Evolutionary conservation across 805 yeast species (phyloP), one percentile per base, ranked within the genome.

Genomic region (Zygotorulaspora florentina): DNA sequence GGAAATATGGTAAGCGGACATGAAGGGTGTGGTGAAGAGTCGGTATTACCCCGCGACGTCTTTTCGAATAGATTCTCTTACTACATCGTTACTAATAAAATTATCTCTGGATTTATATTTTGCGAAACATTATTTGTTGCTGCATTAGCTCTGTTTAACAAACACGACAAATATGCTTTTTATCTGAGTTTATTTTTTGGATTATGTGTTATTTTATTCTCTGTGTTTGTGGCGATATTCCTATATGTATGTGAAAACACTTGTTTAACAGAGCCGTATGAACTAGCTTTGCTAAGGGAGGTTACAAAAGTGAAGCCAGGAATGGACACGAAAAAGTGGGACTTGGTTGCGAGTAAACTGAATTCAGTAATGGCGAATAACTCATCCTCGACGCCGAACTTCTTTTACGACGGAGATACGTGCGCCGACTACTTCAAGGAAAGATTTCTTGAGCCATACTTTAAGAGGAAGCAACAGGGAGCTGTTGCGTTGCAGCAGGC

Each of bases 331-430:
- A 16, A 28, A 3, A 37, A 35, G 36, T 48, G 52, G 52, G 43
- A 45, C 27, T 23, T 25, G n/a, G 31, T 48, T 33, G 46, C 52
- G 5, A 40, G 45, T 13, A 33, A 25, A 10, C 37, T 48, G 26
- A 45, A 48, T 33, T 25, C 36, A 15, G 27, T 41, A 15, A 41
- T 48, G 33, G 38, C 30, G 26, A 28, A 23, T 12, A 41, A 45
- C 29, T 36, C 30, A n/a, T 42, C 23, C 37, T 16, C 41, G 10
- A 36, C 52, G 27, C 52, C 49, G 26, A 36, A 48, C 18, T 48
- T 45, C 28, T 48, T 48, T 30, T 48, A 48, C 37, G 49, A 45
- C 27, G 52, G 52, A 15, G 42, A 36, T 16, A 39, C 37, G 8
- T 48, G 52, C 25, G 23, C 29, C 13, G 33, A 34, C 9, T 34